Conservation (phyloP, 2,329 filamentous ascomycete genomes). For the Parascedosporium putredinis region DNA sequence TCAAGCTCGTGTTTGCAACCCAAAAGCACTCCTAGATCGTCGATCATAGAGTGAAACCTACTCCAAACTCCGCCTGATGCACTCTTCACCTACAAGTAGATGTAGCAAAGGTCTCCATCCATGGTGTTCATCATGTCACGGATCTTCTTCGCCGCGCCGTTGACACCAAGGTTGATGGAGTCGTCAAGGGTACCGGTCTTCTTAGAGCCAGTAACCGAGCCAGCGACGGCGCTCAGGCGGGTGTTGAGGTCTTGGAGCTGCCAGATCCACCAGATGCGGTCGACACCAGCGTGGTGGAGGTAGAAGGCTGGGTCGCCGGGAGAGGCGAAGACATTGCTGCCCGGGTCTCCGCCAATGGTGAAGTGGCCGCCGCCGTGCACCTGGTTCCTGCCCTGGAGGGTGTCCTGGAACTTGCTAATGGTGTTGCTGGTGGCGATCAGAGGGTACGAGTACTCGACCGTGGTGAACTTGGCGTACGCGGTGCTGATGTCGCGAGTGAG, state of each 20-base stretch:
- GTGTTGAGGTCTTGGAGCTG: slow-evolving; percentile 11
- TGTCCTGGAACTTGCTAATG: slow-evolving; percentile 12
- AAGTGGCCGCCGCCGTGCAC: slow-evolving; percentile 30
- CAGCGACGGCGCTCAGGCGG: not conserved
- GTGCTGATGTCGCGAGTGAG: slow-evolving; percentile 24
- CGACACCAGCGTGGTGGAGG: slow-evolving; percentile 21
- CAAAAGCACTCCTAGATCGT: not conserved
- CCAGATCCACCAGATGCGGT: slow-evolving; percentile 13
- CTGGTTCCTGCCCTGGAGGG: not conserved
- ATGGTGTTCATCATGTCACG: slow-evolving; percentile 10
- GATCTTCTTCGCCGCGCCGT: slow-evolving; percentile 4
- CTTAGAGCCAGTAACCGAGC: not conserved
- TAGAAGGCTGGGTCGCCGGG: slow-evolving; percentile 27
- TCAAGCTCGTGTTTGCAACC: not conserved
- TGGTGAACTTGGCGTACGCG: slow-evolving; percentile 14
- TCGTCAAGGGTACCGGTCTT: slow-evolving; percentile 8
- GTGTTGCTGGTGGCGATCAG: slow-evolving; percentile 10
- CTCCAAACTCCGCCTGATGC: not conserved
- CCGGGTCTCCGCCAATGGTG: slow-evolving; percentile 25
- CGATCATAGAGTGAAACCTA: no score
- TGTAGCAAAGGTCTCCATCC: slow-evolving; percentile 11
- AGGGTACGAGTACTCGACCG: slow-evolving; percentile 15
- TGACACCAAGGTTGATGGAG: slow-evolving; percentile 8
- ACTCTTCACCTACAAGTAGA: slow-evolving; percentile 5
- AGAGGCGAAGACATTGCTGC: slow-evolving; percentile 23